Evolutionary conservation across 2,329 filamentous ascomycete species (phyloP).

Genomic region (Stemphylium beticola): DNA sequence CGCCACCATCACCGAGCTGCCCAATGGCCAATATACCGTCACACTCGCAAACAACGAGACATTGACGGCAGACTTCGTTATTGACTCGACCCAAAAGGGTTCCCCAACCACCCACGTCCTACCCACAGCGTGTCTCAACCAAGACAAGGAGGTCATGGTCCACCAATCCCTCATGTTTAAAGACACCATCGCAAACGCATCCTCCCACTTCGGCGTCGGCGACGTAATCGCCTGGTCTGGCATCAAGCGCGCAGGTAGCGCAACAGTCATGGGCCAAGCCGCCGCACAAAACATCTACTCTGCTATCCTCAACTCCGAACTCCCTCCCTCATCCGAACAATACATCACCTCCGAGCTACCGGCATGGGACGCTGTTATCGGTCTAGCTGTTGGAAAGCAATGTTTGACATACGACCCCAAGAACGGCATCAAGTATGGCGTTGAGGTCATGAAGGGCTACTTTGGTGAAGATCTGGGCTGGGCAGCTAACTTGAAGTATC

Average conservation of each 20-base stretch:
- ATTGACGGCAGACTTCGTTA: slow-evolving; percentile 68
- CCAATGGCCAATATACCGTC: slow-evolving; percentile 49
- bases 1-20: slow-evolving; percentile 52
- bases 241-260: slow-evolving; percentile 79
- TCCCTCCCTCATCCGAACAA: slow-evolving; percentile 19
- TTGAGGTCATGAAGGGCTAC: slow-evolving; percentile 67
- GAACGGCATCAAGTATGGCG: slow-evolving; percentile 64
- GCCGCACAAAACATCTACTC: slow-evolving; percentile 64
- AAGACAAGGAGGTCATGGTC: slow-evolving; percentile 71
- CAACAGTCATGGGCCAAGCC: slow-evolving; percentile 74
- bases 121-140: slow-evolving; percentile 63
- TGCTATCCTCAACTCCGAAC: slow-evolving; percentile 45
- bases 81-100: slow-evolving; percentile 71
- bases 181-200: slow-evolving; percentile 61
- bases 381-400: slow-evolving; percentile 72
- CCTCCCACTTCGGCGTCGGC: slow-evolving; percentile 70
- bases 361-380: slow-evolving; percentile 63
- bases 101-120: slow-evolving; percentile 69
- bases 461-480: slow-evolving; percentile 71
- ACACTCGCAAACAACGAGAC: slow-evolving; percentile 52
- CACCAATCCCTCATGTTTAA: slow-evolving; percentile 62
- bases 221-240: slow-evolving; percentile 75
- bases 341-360: slow-evolving; percentile 35
- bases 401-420: slow-evolving; percentile 68
- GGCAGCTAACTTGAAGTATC: slow-evolving; percentile 47